Conservation (phyloP, 495 filamentous ascomycete genomes). For the Aspergillus avenaceus region DNA sequence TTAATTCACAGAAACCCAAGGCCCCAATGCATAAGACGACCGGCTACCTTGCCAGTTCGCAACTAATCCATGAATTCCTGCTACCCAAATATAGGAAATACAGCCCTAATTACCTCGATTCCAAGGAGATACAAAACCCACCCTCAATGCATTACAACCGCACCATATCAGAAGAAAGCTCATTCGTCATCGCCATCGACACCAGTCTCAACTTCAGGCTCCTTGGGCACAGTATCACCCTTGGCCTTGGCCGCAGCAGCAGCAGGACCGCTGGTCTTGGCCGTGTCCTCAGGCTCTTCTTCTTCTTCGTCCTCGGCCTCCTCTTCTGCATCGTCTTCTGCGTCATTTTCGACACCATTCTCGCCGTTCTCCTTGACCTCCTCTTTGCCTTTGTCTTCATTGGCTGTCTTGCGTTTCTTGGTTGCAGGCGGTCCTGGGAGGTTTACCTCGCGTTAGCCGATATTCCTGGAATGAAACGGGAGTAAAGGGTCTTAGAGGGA, state of each 20-base stretch:
- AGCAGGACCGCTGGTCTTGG: constrained; percentile 39
- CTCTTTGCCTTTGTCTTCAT: constrained; percentile 27
- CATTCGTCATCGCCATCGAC: constrained; percentile 22
- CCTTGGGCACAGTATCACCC: constrained; percentile 43
- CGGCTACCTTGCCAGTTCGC: too few relatives aligned
- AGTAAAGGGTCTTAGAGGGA: neutral
- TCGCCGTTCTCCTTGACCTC: constrained; percentile 24
- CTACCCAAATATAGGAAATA: too few relatives aligned
- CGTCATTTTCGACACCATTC: constrained; percentile 31
- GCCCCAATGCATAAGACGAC: neutral
- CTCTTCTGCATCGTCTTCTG: constrained; percentile 31
- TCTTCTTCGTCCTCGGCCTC: constrained; percentile 26
- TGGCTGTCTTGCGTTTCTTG: constrained; percentile 39
- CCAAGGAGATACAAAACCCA: neutral
- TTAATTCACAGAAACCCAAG: too few relatives aligned
- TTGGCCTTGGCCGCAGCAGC: constrained; percentile 39
- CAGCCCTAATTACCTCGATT: neutral
- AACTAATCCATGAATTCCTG: too few relatives aligned
- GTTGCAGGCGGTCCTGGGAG: constrained; percentile 32
- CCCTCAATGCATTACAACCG: neutral
- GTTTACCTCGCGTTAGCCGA: neutral
- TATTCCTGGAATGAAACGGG: neutral
- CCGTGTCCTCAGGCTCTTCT: constrained; percentile 25
- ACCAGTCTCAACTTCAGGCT: constrained; percentile 43
- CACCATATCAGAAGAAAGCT: neutral